Percentiles rank a stretch among this genome's conserved stretches.
Conservation (phyloP, 2,329 filamentous ascomycete genomes). For the Fusarium buxicola region DNA sequence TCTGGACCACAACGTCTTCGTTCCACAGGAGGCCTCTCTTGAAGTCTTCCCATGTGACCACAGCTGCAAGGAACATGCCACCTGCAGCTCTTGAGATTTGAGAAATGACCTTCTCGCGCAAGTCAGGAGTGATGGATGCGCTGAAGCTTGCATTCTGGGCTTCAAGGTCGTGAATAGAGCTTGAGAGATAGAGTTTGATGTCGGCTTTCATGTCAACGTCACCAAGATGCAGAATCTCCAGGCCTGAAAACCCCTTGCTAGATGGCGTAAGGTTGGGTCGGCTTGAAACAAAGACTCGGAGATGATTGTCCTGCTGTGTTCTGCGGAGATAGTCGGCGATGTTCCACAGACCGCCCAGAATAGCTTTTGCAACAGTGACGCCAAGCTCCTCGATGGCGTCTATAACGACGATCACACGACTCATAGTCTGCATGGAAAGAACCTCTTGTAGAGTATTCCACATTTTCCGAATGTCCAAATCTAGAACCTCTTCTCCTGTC, state of each 20-base stretch:
- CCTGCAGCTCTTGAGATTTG: neutral
- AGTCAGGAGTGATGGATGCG: neutral
- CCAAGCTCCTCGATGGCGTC: neutral
- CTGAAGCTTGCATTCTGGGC: neutral
- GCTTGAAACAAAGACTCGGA: neutral
- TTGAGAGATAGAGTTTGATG: neutral
- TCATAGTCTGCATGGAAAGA: neutral
- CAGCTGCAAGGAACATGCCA: constrained; percentile 11
- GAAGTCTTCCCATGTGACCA: constrained; percentile 12
- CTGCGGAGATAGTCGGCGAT: neutral
- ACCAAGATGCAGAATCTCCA: neutral
- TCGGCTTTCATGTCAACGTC: neutral
- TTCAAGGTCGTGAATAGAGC: neutral
- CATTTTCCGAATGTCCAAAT: neutral
- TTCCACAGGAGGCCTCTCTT: constrained; percentile 4
- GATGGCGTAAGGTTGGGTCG: neutral
- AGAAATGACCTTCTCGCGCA: neutral
- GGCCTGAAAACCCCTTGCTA: neutral
- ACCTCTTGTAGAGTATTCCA: neutral
- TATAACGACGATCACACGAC: neutral
- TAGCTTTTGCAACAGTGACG: neutral
- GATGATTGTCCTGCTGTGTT: neutral
- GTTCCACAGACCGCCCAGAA: neutral
- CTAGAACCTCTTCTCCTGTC: neutral
- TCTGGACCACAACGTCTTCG: neutral